Evolutionary conservation across 2,329 filamentous ascomycete species (phyloP).

Genomic region (Microthyrium microscopicum): DNA sequence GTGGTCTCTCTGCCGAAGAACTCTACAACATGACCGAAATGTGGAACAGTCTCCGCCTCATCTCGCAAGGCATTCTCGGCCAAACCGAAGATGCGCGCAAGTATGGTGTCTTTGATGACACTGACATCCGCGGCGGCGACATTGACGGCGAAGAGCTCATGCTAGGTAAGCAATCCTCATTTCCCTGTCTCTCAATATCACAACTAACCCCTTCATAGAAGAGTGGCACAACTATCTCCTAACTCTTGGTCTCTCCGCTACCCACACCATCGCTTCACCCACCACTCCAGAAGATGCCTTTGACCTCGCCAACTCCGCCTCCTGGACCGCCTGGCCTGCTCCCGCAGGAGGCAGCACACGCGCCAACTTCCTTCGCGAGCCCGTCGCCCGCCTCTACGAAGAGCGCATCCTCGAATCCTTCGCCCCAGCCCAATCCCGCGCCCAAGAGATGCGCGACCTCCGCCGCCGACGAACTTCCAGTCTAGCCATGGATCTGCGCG

Average conservation of each 20-base stretch:
- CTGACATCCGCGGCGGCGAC: conserved; percentile 29
- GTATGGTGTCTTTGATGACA: conserved; percentile 37
- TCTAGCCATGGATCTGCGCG: conserved; percentile 26
- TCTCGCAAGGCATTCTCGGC: conserved; percentile 39
- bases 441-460: conserved; percentile 19
- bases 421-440: conserved; percentile 14
- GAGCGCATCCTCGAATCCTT: conserved; percentile 26
- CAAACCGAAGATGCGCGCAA: conserved; percentile 36
- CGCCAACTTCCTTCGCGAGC: conserved; percentile 42
- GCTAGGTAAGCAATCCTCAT: conserved; percentile 26
- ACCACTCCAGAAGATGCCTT: conserved; percentile 24
- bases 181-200: neutral
- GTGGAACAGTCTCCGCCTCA: conserved; percentile 42
- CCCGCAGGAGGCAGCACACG: conserved; percentile 30
- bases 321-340: conserved; percentile 40
- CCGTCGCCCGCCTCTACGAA: conserved; percentile 42
- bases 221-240: conserved; percentile 46
- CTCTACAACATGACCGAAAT: conserved; percentile 49
- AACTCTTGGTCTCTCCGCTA: conserved; percentile 39
- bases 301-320: conserved; percentile 32
- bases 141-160: conserved; percentile 34
- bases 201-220: conserved; percentile 22
- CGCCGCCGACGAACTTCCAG: conserved; percentile 25
- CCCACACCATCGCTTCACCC: conserved; percentile 25
- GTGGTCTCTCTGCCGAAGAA: conserved; percentile 36